A percentile compares a stretch with the other conserved stretches of the same genome.
Conservation (phyloP, 202 grass and related monocot species). For the Eragrostis tef region DNA sequence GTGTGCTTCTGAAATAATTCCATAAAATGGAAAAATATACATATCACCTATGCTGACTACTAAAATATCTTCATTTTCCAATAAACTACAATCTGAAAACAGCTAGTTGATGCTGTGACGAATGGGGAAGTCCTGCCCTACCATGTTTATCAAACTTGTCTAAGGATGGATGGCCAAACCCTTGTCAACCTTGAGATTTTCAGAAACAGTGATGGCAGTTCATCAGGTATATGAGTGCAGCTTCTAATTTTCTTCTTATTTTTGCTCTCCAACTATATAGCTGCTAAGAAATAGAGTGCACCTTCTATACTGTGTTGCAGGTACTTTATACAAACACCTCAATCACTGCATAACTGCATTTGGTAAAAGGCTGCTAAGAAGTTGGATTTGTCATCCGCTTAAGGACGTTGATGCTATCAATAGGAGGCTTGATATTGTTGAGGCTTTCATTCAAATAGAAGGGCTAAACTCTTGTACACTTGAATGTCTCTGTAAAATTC, state of each 20-base stretch:
- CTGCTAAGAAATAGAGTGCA: no score
- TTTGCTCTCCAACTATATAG: conserved; percentile 22
- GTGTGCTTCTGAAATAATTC: conserved; percentile 5
- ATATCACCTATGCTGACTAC: not conserved
- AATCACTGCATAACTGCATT: conserved; percentile 86
- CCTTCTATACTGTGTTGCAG: conserved; percentile 52
- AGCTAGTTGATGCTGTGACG: conserved; percentile 78
- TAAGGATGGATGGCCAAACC: conserved; percentile 97
- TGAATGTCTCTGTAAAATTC: conserved; percentile 66
- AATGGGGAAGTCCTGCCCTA: conserved; percentile 89
- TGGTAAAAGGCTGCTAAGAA: conserved; percentile 84
- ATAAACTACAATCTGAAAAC: conserved; percentile 54
- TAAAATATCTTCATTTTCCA: conserved; percentile 28
- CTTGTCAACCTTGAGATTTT: conserved; percentile 98
- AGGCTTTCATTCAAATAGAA: conserved; percentile 74
- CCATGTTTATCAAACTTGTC: conserved; percentile 80
- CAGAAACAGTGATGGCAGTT: conserved; percentile 78
- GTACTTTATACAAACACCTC: conserved; percentile 89
- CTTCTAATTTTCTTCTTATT: conserved; percentile 33
- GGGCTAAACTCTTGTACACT: conserved; percentile 58
- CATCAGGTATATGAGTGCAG: conserved; percentile 61
- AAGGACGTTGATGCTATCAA: conserved; percentile 78
- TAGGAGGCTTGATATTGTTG: conserved; percentile 73
- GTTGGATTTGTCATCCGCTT: conserved; percentile 89
- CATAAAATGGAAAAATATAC: not conserved